Conservation (phyloP, 805 yeast species). For the Debaryomyces hansenii region DNA sequence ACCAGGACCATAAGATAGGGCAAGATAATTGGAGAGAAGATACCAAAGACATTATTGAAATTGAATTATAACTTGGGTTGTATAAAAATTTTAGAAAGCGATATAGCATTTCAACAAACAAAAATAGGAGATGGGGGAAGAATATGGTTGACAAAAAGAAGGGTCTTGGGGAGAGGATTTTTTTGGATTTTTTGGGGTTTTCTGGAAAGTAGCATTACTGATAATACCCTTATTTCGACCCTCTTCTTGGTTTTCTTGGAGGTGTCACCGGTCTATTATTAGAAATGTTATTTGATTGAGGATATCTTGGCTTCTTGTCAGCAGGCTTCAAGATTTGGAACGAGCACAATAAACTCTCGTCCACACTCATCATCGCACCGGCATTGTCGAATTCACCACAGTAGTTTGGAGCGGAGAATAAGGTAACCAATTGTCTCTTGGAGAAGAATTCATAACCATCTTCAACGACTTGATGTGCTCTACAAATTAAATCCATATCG, state of each 20-base stretch:
- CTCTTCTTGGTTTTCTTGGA: constrained; percentile 58
- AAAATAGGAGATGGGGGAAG: neutral
- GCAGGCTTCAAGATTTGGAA: constrained; percentile 98
- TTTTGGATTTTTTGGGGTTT: constrained; percentile 6
- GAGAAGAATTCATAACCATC: constrained; percentile 98
- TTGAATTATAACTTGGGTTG: too few species aligned
- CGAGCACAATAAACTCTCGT: constrained; percentile 92
- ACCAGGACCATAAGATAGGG: neutral
- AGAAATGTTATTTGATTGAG: constrained; percentile 40
- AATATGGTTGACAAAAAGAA: too few species aligned
- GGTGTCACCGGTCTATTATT: constrained; percentile 56
- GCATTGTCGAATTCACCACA: constrained; percentile 99
- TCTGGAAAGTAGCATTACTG: neutral
- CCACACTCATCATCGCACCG: constrained; percentile 99
- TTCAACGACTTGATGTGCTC: constrained; percentile 99
- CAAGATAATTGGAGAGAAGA: neutral
- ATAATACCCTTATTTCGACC: constrained; percentile 36
- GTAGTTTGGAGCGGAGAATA: constrained; percentile 95
- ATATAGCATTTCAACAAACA: neutral
- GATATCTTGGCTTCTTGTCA: constrained; percentile 81
- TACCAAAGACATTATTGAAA: too few species aligned
- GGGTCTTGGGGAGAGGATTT: neutral
- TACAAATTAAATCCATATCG: constrained; percentile 96
- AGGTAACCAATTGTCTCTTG: constrained; percentile 92
- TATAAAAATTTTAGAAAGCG: neutral